phyloP scores from a whole-genome alignment of 331 rosid genomes.

The Quercus phellos region DNA sequence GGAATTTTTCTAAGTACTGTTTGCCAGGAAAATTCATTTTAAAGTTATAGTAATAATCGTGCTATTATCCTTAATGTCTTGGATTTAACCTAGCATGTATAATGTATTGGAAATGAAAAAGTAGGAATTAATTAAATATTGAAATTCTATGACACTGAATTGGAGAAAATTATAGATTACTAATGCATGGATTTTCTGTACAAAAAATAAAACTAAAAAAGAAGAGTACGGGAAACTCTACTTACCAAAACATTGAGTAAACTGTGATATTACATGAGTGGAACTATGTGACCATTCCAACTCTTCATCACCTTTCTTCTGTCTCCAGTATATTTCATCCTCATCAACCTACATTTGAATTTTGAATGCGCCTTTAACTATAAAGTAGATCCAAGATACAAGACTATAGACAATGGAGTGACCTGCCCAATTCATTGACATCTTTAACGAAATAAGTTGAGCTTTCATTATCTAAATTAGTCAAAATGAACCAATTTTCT shows the following conservation, averaged over 20 bases:
- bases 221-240: constrained; percentile 22
- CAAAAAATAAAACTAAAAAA: neutral
- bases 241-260: constrained; percentile 87
- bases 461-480: neutral
- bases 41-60: neutral
- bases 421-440: constrained; percentile 5
- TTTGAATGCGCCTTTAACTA: constrained; percentile 21
- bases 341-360: constrained; percentile 64
- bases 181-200: neutral
- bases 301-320: constrained; percentile 54
- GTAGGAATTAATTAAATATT: neutral
- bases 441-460: constrained; percentile 6
- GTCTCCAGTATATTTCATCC: constrained; percentile 74
- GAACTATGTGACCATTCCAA: constrained; percentile 72
- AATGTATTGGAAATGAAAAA: neutral
- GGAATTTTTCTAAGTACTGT: neutral
- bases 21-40: neutral
- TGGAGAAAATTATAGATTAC: neutral
- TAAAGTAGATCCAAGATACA: neutral
- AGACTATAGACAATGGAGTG: neutral
- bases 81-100: neutral
- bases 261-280: constrained; percentile 64
- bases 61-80: neutral
- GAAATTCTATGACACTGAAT: neutral
- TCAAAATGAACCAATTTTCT: neutral